Percentiles rank a stretch among this genome's conserved stretches.
Evolutionary conservation across 495 filamentous ascomycete species (phyloP).

Genomic region (Hypoxylon perforatum): DNA sequence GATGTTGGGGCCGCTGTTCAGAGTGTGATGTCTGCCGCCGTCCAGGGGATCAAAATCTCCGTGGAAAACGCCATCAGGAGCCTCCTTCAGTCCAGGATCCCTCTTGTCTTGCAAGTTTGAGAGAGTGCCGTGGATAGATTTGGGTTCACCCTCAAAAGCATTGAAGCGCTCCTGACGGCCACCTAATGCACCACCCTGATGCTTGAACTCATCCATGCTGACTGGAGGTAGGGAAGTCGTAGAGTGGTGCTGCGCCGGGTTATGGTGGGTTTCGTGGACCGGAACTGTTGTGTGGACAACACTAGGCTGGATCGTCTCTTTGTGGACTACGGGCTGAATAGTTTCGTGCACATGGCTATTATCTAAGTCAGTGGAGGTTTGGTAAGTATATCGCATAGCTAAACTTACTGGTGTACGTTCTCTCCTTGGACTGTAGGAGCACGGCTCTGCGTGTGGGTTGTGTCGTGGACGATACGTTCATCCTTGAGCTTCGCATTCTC

Average conservation of each 20-base stretch:
- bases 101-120: constrained; percentile 35
- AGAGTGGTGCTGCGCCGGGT: constrained; percentile 68
- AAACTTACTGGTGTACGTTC: constrained; percentile 67
- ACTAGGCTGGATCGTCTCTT: constrained; percentile 71
- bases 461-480: constrained; percentile 57
- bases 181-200: constrained; percentile 64
- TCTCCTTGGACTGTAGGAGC: constrained; percentile 65
- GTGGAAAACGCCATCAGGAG: constrained; percentile 29
- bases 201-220: constrained; percentile 68
- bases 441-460: constrained; percentile 56
- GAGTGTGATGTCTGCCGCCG: constrained; percentile 7
- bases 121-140: constrained; percentile 53
- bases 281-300: constrained; percentile 76
- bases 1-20: not conserved
- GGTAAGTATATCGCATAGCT: not conserved
- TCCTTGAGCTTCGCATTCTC: constrained; percentile 64
- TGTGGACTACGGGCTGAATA: constrained; percentile 73
- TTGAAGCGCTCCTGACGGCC: constrained; percentile 66
- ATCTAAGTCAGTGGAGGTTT: not conserved
- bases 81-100: constrained; percentile 8
- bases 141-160: constrained; percentile 67
- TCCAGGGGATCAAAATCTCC: constrained; percentile 35
- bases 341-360: constrained; percentile 66
- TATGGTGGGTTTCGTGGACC: constrained; percentile 73
- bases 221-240: constrained; percentile 69